A percentile compares a stretch with the other conserved stretches of the same genome.
phyloP scores from a whole-genome alignment of 2,329 filamentous ascomycete species.

The Colletotrichum eleusines region DNA sequence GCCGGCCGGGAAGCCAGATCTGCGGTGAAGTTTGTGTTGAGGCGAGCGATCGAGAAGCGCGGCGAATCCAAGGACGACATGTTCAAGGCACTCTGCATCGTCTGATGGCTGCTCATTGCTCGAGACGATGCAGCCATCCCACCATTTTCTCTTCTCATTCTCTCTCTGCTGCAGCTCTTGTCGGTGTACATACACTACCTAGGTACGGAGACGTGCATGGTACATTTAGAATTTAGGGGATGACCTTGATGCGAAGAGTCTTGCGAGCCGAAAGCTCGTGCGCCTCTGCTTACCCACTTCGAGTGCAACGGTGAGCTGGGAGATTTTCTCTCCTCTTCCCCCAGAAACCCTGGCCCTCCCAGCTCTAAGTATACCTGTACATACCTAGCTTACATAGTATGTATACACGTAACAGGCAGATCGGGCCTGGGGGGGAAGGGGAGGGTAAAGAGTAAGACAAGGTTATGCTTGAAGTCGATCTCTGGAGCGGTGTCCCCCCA shows the following conservation, averaged over 20 bases:
- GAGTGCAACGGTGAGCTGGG: slow-evolving; percentile 29
- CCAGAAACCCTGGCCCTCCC: slow-evolving; percentile 31
- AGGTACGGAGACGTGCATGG: slow-evolving; percentile 31
- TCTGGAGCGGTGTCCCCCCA: slow-evolving; percentile 24
- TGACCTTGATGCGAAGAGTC: slow-evolving; percentile 10
- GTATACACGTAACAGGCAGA: background rate
- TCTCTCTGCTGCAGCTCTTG: slow-evolving; percentile 18
- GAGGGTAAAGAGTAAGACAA: slow-evolving; percentile 20
- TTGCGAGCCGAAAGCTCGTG: slow-evolving; percentile 1
- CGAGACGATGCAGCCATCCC: slow-evolving; percentile 33
- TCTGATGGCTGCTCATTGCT: slow-evolving; percentile 18
- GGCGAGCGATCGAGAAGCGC: slow-evolving; percentile 1
- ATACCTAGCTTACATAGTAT: too few relatives aligned
- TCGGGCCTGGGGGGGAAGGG: slow-evolving; percentile 8
- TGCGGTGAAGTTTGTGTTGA: slow-evolving; percentile 1
- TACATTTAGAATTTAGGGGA: background rate
- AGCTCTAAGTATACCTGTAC: too few relatives aligned
- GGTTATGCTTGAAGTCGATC: slow-evolving; percentile 41
- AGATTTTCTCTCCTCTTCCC: slow-evolving; percentile 28
- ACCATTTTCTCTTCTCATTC: background rate
- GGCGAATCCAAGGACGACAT: slow-evolving; percentile 1
- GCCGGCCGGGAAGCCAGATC: background rate
- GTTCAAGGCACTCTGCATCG: slow-evolving; percentile 23
- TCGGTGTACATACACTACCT: slow-evolving; percentile 37
- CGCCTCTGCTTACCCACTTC: slow-evolving; percentile 18